These are phyloP conservation scores for Coemansia sp. DNA, from an alignment of 192 early-diverging fungal genomes.

Conservation along the genomic window DNA sequence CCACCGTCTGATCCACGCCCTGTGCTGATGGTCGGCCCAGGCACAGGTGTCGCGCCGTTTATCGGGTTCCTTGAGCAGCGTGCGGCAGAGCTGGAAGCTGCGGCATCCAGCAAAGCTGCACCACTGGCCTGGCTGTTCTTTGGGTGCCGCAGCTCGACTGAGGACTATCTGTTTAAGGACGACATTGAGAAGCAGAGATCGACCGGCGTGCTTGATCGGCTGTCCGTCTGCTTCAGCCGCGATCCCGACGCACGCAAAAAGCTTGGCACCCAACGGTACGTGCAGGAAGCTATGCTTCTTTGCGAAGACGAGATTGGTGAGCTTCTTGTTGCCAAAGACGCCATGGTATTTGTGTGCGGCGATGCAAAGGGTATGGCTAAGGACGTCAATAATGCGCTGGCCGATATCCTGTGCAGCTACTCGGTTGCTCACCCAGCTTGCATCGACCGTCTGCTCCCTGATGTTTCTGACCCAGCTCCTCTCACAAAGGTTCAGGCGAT, in stretches of 20 bases:
- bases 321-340: conserved; percentile 60
- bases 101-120: conserved; percentile 8
- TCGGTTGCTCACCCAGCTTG: conserved; percentile 38
- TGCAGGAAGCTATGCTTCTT: conserved; percentile 76
- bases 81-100: conserved; percentile 48
- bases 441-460: conserved; percentile 6
- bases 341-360: conserved; percentile 77
- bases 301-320: conserved; percentile 59
- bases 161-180: conserved; percentile 70
- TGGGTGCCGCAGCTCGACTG: conserved; percentile 70
- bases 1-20: conserved; percentile 56
- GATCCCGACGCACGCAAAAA: conserved; percentile 56
- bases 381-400: conserved; percentile 77
- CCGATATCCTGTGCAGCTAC: conserved; percentile 59
- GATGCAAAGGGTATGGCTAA: conserved; percentile 89
- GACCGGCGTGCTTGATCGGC: conserved; percentile 56
- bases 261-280: conserved; percentile 61
- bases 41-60: conserved; percentile 95
- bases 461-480: conserved; percentile 30
- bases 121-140: conserved; percentile 67
- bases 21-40: conserved; percentile 86
- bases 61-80: conserved; percentile 85
- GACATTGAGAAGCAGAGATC: conserved; percentile 58
- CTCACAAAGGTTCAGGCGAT: conserved; percentile 26
- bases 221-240: conserved; percentile 71